Evolutionary conservation across 495 filamentous ascomycete species (phyloP).

Genomic region (Filosporella fistucella): DNA sequence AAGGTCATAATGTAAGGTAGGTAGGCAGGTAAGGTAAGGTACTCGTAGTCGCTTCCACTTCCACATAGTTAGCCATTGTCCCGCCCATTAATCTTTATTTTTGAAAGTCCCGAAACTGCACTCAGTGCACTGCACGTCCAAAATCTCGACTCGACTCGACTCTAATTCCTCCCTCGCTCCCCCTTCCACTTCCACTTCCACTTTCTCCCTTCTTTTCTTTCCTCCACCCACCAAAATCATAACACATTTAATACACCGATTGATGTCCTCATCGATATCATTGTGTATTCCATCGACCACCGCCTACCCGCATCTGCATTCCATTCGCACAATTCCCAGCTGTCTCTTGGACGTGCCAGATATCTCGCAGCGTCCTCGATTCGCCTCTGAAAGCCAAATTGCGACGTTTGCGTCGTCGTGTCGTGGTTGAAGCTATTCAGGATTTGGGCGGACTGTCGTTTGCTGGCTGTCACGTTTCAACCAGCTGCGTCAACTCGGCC

Average conservation of each 20-base stretch:
- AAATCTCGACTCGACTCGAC: too few relatives aligned
- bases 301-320: background rate
- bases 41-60: too few relatives aligned
- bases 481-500: background rate
- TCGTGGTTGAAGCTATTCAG: constrained; percentile 23
- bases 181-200: too few relatives aligned
- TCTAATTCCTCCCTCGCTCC: too few relatives aligned
- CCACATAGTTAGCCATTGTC: too few relatives aligned
- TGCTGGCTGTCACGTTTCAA: constrained; percentile 18
- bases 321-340: background rate
- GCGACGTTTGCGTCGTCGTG: constrained; percentile 12
- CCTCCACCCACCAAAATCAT: constrained; percentile 1
- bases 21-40: too few relatives aligned
- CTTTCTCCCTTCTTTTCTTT: constrained; percentile 3
- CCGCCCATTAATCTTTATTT: too few relatives aligned
- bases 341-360: background rate
- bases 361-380: background rate
- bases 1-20: too few relatives aligned
- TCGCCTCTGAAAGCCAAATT: background rate
- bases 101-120: too few relatives aligned
- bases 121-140: too few relatives aligned
- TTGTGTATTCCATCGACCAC: constrained; percentile 10
- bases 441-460: background rate
- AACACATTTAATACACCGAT: background rate
- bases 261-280: constrained; percentile 15